A percentile compares a stretch with the other conserved stretches of the same genome.
phyloP scores from a whole-genome alignment of 805 yeast genomes.

The Candida stauntonica region DNA sequence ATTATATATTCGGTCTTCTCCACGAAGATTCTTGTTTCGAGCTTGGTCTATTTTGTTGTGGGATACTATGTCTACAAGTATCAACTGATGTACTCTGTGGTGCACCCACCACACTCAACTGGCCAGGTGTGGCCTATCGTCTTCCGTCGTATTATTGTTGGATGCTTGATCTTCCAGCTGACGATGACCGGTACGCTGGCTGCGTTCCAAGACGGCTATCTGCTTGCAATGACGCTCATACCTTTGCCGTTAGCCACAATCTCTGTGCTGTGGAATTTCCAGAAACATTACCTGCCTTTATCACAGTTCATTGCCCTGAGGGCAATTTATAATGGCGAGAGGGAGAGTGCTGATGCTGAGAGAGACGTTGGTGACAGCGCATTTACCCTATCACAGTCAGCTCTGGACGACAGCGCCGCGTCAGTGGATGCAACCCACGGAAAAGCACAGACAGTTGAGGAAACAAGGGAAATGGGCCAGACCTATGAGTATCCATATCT shows the following conservation, averaged over 20 bases:
- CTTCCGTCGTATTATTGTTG: constrained; percentile 75
- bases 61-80: constrained; percentile 91
- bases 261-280: constrained; percentile 71
- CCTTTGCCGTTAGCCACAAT: constrained; percentile 75
- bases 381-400: constrained; percentile 10
- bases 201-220: constrained; percentile 70
- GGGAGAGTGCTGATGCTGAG: constrained; percentile 26
- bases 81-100: constrained; percentile 83
- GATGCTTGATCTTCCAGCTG: constrained; percentile 77
- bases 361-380: constrained; percentile 22
- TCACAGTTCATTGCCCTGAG: constrained; percentile 83
- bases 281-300: constrained; percentile 74
- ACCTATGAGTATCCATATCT: constrained; percentile 77
- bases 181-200: constrained; percentile 92
- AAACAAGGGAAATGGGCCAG: constrained; percentile 64
- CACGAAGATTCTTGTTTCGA: constrained; percentile 80
- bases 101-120: constrained; percentile 94
- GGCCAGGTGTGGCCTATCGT: constrained; percentile 95
- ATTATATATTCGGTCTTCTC: constrained; percentile 86
- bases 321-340: constrained; percentile 54
- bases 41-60: constrained; percentile 73
- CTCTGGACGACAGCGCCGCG: neutral
- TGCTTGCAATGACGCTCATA: constrained; percentile 61
- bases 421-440: too few species aligned
- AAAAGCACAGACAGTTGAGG: constrained; percentile 59